Percentiles rank a stretch among this genome's conserved stretches.
Evolutionary conservation across 192 early-diverging fungal species (phyloP).

Genomic region (Backusella parvicylindrica): DNA sequence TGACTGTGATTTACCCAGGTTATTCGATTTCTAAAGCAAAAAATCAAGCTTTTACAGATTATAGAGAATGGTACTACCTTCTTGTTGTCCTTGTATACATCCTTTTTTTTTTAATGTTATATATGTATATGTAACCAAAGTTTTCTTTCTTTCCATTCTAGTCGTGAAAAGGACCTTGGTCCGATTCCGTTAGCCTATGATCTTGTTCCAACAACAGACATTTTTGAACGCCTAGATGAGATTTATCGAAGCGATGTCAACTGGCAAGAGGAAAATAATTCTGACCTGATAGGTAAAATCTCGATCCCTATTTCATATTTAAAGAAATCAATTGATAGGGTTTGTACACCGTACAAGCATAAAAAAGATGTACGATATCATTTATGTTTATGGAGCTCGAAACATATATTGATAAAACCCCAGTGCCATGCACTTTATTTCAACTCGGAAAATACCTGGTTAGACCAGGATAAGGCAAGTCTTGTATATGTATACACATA

Average conservation of each 20-base stretch:
- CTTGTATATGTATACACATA: neutral
- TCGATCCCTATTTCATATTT: neutral
- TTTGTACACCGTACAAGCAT: neutral
- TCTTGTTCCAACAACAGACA: neutral
- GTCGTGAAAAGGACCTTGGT: constrained; percentile 1
- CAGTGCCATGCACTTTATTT: neutral
- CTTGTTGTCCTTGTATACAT: too few relatives aligned
- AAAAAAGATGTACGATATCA: neutral
- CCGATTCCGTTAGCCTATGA: constrained; percentile 3
- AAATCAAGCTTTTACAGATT: constrained; percentile 5
- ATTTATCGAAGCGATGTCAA: neutral
- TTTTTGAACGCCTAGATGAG: constrained; percentile 2
- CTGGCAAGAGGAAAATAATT: neutral
- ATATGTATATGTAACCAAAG: neutral
- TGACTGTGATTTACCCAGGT: constrained; percentile 2
- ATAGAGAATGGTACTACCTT: neutral
- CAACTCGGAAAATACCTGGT: neutral
- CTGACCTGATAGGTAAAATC: neutral
- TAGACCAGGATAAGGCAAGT: neutral
- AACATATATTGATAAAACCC: neutral
- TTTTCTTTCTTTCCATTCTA: neutral
- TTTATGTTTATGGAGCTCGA: neutral
- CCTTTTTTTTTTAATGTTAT: neutral
- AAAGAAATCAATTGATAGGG: neutral
- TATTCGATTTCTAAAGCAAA: constrained; percentile 6